A percentile compares a stretch with the other conserved stretches of the same genome.
These are phyloP conservation scores for Colletotrichum caudatum DNA, from an alignment of 2,329 filamentous ascomycete species.

Conservation along the genomic window DNA sequence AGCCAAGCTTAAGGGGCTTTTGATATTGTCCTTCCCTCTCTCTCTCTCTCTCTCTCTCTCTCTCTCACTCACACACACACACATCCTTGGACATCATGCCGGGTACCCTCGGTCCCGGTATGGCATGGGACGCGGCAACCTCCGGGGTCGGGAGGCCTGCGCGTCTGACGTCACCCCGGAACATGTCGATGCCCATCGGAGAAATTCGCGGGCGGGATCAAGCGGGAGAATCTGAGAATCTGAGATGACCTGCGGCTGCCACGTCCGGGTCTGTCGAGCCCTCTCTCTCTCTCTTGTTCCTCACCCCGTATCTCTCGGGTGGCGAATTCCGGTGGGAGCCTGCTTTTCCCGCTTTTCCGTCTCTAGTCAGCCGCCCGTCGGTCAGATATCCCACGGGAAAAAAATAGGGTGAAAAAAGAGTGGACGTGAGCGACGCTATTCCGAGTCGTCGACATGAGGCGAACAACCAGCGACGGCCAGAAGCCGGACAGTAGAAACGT, in stretches of 20 bases:
- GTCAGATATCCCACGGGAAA: background rate
- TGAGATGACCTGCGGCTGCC: background rate
- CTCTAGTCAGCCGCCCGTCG: background rate
- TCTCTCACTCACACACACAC: background rate
- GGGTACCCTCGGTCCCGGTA: background rate
- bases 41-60: too few species aligned
- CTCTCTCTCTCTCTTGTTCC: background rate
- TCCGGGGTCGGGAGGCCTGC: too few species aligned
- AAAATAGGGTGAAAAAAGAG: too few species aligned
- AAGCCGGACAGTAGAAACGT: background rate
- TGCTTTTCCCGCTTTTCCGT: background rate
- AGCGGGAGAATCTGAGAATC: background rate
- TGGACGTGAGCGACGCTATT: background rate
- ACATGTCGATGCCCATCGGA: background rate
- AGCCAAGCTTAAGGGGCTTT: constrained; percentile 12
- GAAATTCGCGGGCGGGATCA: background rate
- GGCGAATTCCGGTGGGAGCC: too few species aligned
- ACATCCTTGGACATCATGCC: background rate
- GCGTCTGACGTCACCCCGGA: background rate
- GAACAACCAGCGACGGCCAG: background rate
- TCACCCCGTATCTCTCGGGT: background rate
- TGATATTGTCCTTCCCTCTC: constrained; percentile 7
- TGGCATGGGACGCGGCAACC: background rate
- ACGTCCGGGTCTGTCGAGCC: background rate
- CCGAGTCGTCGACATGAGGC: background rate